Percentiles rank a stretch among this genome's conserved stretches.
Conservation (phyloP, 2,329 filamentous ascomycete species). For the Verticillium tricorpus region DNA sequence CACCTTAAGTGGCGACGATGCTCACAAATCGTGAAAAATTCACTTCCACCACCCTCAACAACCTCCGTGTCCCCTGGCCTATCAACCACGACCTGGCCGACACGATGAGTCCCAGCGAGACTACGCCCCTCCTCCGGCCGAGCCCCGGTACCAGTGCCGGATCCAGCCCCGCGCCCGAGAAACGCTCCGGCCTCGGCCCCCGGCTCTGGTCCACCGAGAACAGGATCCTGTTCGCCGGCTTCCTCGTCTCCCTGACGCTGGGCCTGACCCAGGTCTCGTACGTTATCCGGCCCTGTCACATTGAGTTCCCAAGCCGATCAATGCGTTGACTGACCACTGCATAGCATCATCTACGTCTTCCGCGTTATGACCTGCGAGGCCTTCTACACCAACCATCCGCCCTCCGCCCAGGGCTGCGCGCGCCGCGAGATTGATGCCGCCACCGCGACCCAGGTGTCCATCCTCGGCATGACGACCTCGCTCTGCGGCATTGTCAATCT, state of each 20-base stretch:
- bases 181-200: background rate
- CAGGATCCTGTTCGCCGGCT: conserved; percentile 52
- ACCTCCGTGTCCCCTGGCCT: background rate
- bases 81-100: background rate
- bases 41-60: background rate
- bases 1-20: background rate
- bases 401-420: conserved; percentile 49
- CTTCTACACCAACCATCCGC: conserved; percentile 55
- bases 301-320: background rate
- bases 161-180: background rate
- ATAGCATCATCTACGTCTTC: conserved; percentile 57
- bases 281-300: conserved; percentile 1
- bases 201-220: conserved; percentile 20
- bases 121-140: background rate
- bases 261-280: conserved; percentile 46
- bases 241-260: conserved; percentile 51
- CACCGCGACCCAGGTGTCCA: conserved; percentile 59
- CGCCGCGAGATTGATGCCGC: conserved; percentile 58
- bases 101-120: background rate
- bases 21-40: background rate
- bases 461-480: conserved; percentile 63
- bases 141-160: background rate
- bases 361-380: conserved; percentile 68
- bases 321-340: background rate
- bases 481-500: conserved; percentile 65